phyloP scores from a whole-genome alignment of 345 rosid species.

The Alliaria petiolata region DNA sequence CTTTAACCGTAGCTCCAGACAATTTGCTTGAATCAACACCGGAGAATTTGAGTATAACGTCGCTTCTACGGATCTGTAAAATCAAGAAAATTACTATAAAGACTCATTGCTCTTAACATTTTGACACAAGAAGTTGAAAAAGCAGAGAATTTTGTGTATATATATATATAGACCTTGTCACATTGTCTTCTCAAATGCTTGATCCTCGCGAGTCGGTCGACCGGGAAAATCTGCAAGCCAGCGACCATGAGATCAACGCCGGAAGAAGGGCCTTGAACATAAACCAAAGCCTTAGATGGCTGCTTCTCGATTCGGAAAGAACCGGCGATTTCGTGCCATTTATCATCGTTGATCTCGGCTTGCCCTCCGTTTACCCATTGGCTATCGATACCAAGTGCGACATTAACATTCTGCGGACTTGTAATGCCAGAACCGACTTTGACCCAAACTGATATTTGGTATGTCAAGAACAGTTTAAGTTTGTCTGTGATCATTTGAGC shows the following conservation, averaged over 20 bases:
- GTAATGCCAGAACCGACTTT: slow-evolving; percentile 52
- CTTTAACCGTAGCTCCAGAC: slow-evolving; percentile 46
- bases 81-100: neutral
- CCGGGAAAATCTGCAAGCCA: slow-evolving; percentile 82
- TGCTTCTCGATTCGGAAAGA: slow-evolving; percentile 88
- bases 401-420: slow-evolving; percentile 75
- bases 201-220: slow-evolving; percentile 69
- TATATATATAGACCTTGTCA: slow-evolving; percentile 61
- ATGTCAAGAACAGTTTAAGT: slow-evolving; percentile 68
- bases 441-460: slow-evolving; percentile 95
- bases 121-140: neutral
- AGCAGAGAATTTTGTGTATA: neutral
- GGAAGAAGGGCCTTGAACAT: slow-evolving; percentile 77
- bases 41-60: slow-evolving; percentile 61
- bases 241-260: slow-evolving; percentile 83
- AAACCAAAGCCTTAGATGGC: slow-evolving; percentile 73
- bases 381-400: slow-evolving; percentile 77
- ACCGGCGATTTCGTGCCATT: slow-evolving; percentile 91
- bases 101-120: neutral
- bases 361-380: slow-evolving; percentile 98
- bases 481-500: slow-evolving; percentile 85
- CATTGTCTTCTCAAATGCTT: slow-evolving; percentile 51
- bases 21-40: slow-evolving; percentile 37
- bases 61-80: slow-evolving; percentile 70
- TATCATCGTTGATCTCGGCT: slow-evolving; percentile 58